A percentile compares a stretch with the other conserved stretches of the same genome.
These are phyloP conservation scores for Microstegium vimineum DNA, from an alignment of 176 grass and related monocot genomes.

Conservation along the genomic window DNA sequence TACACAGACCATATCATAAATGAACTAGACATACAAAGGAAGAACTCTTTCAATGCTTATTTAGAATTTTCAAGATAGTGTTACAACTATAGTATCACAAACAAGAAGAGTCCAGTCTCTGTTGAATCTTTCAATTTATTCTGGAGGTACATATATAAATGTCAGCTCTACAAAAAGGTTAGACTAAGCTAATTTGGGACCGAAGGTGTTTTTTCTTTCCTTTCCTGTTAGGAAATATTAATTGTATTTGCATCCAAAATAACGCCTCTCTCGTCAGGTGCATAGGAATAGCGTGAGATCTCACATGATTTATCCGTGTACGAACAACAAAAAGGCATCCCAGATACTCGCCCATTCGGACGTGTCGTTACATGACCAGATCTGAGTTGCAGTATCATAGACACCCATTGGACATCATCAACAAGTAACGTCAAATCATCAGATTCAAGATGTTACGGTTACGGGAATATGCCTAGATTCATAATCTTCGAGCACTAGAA, in stretches of 20 bases:
- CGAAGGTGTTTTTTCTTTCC: background rate
- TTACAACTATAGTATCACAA: background rate
- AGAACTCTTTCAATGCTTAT: background rate
- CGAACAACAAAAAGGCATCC: background rate
- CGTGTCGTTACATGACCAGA: background rate
- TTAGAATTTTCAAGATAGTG: background rate
- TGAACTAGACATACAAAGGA: background rate
- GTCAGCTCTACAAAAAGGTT: background rate
- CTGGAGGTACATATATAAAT: background rate
- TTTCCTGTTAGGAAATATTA: background rate
- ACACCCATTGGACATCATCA: background rate
- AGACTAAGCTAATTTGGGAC: background rate
- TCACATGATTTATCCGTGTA: background rate
- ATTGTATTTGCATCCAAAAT: constrained; percentile 1
- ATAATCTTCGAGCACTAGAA: background rate
- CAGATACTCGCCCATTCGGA: background rate
- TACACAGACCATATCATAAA: background rate
- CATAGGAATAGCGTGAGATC: background rate
- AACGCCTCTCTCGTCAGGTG: background rate
- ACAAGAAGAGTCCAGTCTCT: background rate
- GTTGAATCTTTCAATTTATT: background rate
- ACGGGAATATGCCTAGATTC: background rate
- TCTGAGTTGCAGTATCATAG: background rate
- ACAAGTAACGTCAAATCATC: background rate
- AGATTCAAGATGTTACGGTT: background rate